These are phyloP conservation scores for Abortiporus biennis DNA, from an alignment of 1,284 basidiomycete genomes.

Conservation along the genomic window DNA sequence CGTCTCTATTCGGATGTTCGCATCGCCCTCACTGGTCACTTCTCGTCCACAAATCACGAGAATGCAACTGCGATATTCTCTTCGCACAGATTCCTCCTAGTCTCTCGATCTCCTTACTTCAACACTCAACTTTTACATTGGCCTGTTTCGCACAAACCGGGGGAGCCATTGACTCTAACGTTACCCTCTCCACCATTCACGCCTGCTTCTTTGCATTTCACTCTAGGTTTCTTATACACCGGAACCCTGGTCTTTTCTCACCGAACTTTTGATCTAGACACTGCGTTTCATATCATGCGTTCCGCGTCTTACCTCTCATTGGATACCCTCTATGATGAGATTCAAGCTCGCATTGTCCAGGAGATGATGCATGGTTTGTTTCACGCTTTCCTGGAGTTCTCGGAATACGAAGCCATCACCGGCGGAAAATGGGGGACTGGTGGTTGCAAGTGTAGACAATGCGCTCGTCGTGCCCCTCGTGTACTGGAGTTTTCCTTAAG, in stretches of 20 bases:
- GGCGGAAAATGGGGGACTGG: conserved; percentile 70
- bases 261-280: conserved; percentile 87
- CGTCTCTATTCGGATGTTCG: conserved; percentile 88
- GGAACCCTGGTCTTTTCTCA: conserved; percentile 93
- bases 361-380: conserved; percentile 88
- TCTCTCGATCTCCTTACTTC: conserved; percentile 88
- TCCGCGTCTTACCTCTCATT: conserved; percentile 81
- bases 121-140: conserved; percentile 62
- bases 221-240: conserved; percentile 90
- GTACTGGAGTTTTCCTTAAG: conserved; percentile 74
- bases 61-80: conserved; percentile 79
- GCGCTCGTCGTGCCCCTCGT: conserved; percentile 70
- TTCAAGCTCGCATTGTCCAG: conserved; percentile 75
- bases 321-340: conserved; percentile 69
- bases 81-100: conserved; percentile 89
- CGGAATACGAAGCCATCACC: conserved; percentile 68
- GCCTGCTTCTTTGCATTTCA: conserved; percentile 90
- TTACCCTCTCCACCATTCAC: conserved; percentile 94
- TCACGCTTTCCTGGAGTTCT: conserved; percentile 73
- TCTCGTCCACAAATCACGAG: conserved; percentile 56
- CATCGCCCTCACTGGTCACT: conserved; percentile 67
- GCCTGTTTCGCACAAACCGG: conserved; percentile 28
- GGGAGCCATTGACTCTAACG: conserved; percentile 53
- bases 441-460: conserved; percentile 78
- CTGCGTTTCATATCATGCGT: conserved; percentile 85